Base-by-base conservation (phyloP, 228 moss, liverwort and hornwort species). In the Sphagnum fallax region DNA sequence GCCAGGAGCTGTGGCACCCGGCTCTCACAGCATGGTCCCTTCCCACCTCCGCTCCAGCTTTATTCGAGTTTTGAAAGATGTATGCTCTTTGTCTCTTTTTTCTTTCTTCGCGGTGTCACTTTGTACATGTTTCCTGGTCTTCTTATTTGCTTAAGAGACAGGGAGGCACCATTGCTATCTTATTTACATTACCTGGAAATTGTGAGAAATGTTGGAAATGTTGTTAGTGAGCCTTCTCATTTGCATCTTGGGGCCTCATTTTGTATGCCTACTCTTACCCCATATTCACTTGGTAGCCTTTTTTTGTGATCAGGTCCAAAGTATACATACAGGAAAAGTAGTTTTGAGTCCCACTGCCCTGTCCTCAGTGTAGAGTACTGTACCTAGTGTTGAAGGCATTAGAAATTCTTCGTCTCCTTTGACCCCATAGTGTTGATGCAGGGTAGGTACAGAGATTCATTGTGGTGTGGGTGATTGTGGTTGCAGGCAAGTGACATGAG, bases 401-500 rank as follows among this genome's bases (percentile, higher is more conserved):
- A 32, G 55, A 55, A 55, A 12, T 55, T 8, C 55, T 8, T 55
- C 0, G 55, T 55, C 12, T 12, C 55, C 8, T 12, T 8, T 55
- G 55, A 12, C 55, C 55, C 8, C 55, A 8, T 55, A 55, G 55
- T 8, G 55, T 53, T 47, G 18, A 53, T 55, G 52, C 52, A 47
- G 52, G 63, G 62, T 53, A 5, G 5, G 1, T 14, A 64, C 16
- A 64, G 63, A 8, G 63, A 16, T 16, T 16, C 7, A 16, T 16
- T 8, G 63, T n/a, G 16, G 16, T 48, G 47, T 72, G 72, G 8
- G 47, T 6, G 65, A 50, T 6, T 10, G 52, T 52, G 52, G 12
- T 32, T 81, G 60, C 98, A 98, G 98, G 89, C 83, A 70, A 67
- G 70, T 67, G 94, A 98, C 67, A 77, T 87, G 71, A 74, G 52